These are phyloP conservation scores for Fraxinus dipetala DNA, from an alignment of 305 asterid species.

Conservation along the genomic window DNA sequence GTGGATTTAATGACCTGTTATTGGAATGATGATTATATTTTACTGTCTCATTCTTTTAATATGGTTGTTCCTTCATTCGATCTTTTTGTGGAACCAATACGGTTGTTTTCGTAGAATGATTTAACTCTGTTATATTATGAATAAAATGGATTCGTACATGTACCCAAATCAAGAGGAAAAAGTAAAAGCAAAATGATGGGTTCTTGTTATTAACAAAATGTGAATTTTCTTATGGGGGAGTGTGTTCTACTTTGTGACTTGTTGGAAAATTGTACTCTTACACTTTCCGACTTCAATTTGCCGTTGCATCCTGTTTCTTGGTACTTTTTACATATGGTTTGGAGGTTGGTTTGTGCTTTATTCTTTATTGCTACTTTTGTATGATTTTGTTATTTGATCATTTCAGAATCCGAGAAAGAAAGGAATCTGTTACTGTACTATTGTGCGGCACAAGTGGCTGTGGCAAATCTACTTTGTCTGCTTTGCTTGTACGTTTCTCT, in stretches of 20 bases:
- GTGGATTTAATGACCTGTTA: neutral
- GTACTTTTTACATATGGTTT: neutral
- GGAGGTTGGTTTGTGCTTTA: neutral
- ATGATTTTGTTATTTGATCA: neutral
- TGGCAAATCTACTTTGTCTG: slow-evolving; percentile 34
- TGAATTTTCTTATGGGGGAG: neutral
- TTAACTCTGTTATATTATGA: neutral
- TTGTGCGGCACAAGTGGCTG: slow-evolving; percentile 35
- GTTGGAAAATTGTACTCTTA: neutral
- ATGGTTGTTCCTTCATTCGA: neutral
- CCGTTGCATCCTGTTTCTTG: neutral
- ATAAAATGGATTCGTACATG: neutral
- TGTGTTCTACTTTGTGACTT: neutral
- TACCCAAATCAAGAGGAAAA: neutral
- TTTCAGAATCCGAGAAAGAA: slow-evolving; percentile 30
- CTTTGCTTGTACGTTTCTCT: slow-evolving; percentile 24
- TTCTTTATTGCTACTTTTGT: neutral
- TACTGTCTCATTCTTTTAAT: neutral
- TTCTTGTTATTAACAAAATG: neutral
- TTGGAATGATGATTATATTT: neutral
- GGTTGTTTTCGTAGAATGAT: neutral
- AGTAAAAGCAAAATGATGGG: neutral
- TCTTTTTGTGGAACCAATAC: neutral
- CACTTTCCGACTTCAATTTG: neutral
- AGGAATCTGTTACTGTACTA: slow-evolving; percentile 32